A percentile compares a stretch with the other conserved stretches of the same genome.
These are phyloP conservation scores for Calonectria ilicicola DNA, from an alignment of 2,329 filamentous ascomycete species.

Conservation along the genomic window DNA sequence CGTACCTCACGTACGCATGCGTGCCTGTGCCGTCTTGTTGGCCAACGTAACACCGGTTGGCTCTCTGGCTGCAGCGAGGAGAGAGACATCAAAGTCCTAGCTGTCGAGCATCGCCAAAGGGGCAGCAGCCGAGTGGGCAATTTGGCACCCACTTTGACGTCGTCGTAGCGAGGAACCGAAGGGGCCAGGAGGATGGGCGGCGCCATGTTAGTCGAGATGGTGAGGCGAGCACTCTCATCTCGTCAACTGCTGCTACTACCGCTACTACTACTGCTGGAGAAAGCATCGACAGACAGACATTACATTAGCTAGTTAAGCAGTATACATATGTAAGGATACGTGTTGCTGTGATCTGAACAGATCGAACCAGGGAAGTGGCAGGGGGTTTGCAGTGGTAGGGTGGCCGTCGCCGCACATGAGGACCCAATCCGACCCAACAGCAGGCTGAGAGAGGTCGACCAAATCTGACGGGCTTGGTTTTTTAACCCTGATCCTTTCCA, in stretches of 20 bases:
- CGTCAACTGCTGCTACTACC: background rate
- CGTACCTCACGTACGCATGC: constrained; percentile 15
- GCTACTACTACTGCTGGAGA: background rate
- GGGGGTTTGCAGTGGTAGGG: constrained; percentile 6
- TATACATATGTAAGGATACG: constrained; percentile 14
- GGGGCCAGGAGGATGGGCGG: background rate
- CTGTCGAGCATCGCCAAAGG: constrained; percentile 3
- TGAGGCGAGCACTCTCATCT: background rate
- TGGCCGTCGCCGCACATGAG: background rate
- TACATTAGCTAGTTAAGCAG: constrained; percentile 9
- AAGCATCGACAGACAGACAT: background rate
- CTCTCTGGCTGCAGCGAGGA: constrained; percentile 11
- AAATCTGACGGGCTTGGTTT: background rate
- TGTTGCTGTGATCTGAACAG: constrained; percentile 22
- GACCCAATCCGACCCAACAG: constrained; percentile 22
- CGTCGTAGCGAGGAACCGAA: constrained; percentile 9
- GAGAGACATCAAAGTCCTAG: constrained; percentile 20
- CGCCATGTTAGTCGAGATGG: background rate
- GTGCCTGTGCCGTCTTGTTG: constrained; percentile 11
- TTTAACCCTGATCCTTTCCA: background rate
- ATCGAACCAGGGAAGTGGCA: constrained; percentile 16
- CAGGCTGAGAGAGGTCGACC: background rate
- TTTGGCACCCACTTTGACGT: constrained; percentile 8
- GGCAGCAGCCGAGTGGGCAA: constrained; percentile 12
- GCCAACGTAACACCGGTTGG: constrained; percentile 14